Evolutionary conservation across 1,139 yeast genomes (phyloP), one percentile per base, ranked within the genome.

Genomic region (Kurtzmaniella quercitrusa): DNA sequence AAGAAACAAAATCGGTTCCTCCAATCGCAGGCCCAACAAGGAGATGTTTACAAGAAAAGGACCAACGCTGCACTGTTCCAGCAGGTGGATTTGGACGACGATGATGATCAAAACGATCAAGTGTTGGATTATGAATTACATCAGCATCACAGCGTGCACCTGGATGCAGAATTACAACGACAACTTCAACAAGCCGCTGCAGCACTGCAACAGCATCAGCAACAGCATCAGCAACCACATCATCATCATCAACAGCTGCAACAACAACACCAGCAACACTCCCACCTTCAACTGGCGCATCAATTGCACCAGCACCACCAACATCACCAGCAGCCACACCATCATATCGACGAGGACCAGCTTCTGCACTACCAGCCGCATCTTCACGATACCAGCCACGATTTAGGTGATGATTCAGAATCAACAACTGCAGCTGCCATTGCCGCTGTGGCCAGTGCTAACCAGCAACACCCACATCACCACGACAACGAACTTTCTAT

Each of bases 381-480:
- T 46, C 55, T 63, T 44, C 65, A 59, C 44, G 67, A 59, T 14
- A 27, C 31, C 12, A 27, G 31, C 31, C 67, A 62, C 43, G 60
- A 57, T 2, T 51, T 59, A 31, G 53, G 49, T 38, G 58, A 54
- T 42, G 65, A 61, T 44, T 51, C 52, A 21, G 63, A 58, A 39
- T 52, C 45, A 43, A 57, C 70, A 5, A 66, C 73, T 19, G 74
- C 75, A 3, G 68, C 69, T 48, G 74, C 74, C 19, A 75, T 75
- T 8, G 75, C 68, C 29, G 73, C 70, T 24, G 63, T 61, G 45
- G 70, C 68, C 12, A 54, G 59, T 17, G 55, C 61, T 39, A 57
- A 54, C 36, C 57, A 56, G 41, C 61, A 57, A 44, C 29, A 19
- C 11, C 60, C 57, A 44, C 61, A 55, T 37, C 58, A 58, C 42